Base-by-base conservation (phyloP, 495 filamentous ascomycete species). In the Penicillium turbatum region DNA sequence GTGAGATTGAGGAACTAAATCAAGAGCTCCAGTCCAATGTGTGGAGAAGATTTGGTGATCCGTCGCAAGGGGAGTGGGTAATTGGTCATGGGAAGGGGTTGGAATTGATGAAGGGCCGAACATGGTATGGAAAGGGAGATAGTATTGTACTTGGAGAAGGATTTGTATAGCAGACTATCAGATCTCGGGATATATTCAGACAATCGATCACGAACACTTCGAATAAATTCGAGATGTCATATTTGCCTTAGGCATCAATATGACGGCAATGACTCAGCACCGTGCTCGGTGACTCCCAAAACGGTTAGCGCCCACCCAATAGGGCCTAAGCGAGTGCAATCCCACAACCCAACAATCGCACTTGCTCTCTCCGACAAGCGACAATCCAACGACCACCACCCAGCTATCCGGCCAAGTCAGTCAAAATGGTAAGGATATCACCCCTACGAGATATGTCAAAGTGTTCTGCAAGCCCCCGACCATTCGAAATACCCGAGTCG, bases 61-160 rank as follows among this genome's bases (percentile, higher is more conserved):
- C 78, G 21, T 71, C 81, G 60, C 57, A 72, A 56, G 61, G 79
- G 48, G 72, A 79, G 48, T 95, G 90, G 89, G 73, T 85, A 46
- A 79, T 93, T 19, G 89, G 89, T 1, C 81, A 91, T 57, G 88
- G 90, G 64, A 80, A 73, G 55, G 89, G 89, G 1, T 65, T 95
- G 36, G 86, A 88, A 56, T 80, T 81, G 54, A 78, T 84, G 32
- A 78, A 74, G 48, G 91, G 91, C 0, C 72, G 73, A 17, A 73
- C 92, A 15, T 96, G 89, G 89, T 96, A 95, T 72, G 91, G 91
- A 21, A 87, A 83, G 21, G 89, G 90, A 1, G 75, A 83, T 39
- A 82, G 77, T 6, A 70, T 89, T 26, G 61, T 75, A 53, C 26
- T 78, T 15, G 89, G 89, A 6, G 80, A 83, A 63, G 87, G 83